phyloP scores from a whole-genome alignment of 2,329 filamentous ascomycete species.

The Fusarium sacchari region DNA sequence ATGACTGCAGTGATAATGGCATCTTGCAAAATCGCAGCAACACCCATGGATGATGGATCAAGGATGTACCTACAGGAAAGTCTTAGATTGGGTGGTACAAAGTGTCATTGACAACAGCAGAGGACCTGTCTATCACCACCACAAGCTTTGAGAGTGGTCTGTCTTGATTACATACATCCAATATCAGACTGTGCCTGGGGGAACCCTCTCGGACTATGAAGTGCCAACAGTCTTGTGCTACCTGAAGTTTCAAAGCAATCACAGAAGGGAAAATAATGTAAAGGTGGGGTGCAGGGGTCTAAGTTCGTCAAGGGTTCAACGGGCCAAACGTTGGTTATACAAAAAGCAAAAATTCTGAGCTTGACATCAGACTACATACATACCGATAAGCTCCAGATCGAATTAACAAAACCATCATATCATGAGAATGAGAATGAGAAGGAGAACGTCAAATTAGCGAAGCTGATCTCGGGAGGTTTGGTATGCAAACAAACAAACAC shows the following conservation, averaged over 20 bases:
- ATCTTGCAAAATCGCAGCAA: not conserved
- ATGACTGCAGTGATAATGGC: not conserved
- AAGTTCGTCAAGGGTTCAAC: conserved; percentile 20
- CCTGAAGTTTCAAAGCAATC: not conserved
- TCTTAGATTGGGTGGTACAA: not conserved
- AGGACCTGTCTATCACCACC: not conserved
- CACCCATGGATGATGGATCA: not conserved
- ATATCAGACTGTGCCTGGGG: conserved; percentile 3
- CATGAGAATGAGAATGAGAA: not conserved
- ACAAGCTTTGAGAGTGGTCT: not conserved
- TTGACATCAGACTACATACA: not conserved
- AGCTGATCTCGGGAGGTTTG: not conserved
- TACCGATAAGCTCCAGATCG: not conserved
- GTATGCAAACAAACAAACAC: conserved; percentile 12
- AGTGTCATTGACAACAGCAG: not conserved
- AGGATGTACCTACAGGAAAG: not conserved
- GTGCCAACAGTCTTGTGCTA: conserved; percentile 12
- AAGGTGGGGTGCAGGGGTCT: conserved; percentile 15
- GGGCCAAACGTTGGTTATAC: conserved; percentile 2
- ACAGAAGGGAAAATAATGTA: not conserved
- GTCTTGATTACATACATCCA: not conserved
- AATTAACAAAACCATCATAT: not conserved
- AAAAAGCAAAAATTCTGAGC: not conserved
- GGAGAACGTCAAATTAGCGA: not conserved
- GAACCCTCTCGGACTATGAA: conserved; percentile 7